Evolutionary conservation across 768 basidiomycete species (phyloP).

Genomic region (Lactarius quietus): DNA sequence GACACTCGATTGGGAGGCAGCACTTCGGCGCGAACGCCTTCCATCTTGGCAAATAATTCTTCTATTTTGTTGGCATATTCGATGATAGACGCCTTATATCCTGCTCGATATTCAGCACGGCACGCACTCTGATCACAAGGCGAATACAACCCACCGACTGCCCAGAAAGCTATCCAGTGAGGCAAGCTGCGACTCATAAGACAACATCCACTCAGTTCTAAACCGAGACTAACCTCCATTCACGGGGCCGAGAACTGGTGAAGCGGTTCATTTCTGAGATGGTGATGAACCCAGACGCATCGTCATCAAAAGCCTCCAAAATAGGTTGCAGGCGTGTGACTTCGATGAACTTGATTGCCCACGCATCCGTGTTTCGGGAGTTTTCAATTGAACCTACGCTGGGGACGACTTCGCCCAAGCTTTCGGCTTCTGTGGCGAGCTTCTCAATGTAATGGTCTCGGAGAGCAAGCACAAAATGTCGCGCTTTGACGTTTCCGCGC

Average conservation of each 20-base stretch:
- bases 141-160: slow-evolving; percentile 16
- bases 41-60: slow-evolving; percentile 18
- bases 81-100: slow-evolving; percentile 18
- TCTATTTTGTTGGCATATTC: slow-evolving; percentile 21
- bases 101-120: background rate
- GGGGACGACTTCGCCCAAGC: background rate
- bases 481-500: slow-evolving; percentile 24
- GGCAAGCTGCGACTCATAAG: slow-evolving; percentile 25
- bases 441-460: slow-evolving; percentile 34
- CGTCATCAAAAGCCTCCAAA: slow-evolving; percentile 36
- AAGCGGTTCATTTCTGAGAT: slow-evolving; percentile 35
- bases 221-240: slow-evolving; percentile 30
- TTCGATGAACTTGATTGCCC: slow-evolving; percentile 30
- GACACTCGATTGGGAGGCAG: slow-evolving; percentile 11
- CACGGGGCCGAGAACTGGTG: slow-evolving; percentile 27
- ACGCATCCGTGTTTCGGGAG: slow-evolving; percentile 27
- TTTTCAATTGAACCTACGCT: background rate
- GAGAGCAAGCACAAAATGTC: slow-evolving; percentile 29
- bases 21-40: slow-evolving; percentile 8
- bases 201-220: background rate
- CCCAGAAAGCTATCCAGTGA: slow-evolving; percentile 36
- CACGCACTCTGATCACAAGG: background rate
- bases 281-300: slow-evolving; percentile 35
- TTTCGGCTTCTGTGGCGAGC: slow-evolving; percentile 6
- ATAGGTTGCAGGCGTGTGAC: slow-evolving; percentile 28